A percentile compares a stretch with the other conserved stretches of the same genome.
phyloP scores from a whole-genome alignment of 2,329 filamentous ascomycete species.

The Penicillium freii region DNA sequence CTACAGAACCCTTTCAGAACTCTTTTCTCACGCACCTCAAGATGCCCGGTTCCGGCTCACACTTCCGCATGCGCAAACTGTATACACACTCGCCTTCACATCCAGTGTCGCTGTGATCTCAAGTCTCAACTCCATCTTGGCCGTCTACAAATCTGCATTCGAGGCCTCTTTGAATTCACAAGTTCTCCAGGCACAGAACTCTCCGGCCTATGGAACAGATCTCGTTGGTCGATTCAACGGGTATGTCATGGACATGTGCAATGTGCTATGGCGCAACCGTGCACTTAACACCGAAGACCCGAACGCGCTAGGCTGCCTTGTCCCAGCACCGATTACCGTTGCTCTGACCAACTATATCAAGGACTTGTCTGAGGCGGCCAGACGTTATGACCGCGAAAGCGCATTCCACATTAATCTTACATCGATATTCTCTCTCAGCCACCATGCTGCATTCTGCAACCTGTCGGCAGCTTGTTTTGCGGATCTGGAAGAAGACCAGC shows the following conservation, averaged over 20 bases:
- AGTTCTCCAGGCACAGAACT: conserved; percentile 34
- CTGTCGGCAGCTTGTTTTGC: conserved; percentile 50
- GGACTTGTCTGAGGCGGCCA: conserved; percentile 36
- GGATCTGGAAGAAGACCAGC: conserved; percentile 48
- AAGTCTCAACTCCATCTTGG: conserved; percentile 67
- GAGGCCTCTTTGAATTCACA: conserved; percentile 57
- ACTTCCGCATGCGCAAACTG: conserved; percentile 64
- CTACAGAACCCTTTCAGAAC: conserved; percentile 63
- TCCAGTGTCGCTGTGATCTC: conserved; percentile 63
- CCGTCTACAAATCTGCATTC: conserved; percentile 71
- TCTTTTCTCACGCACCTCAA: conserved; percentile 54
- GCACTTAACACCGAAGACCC: conserved; percentile 66
- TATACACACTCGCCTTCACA: conserved; percentile 70
- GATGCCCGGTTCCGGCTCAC: conserved; percentile 62
- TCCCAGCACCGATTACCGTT: conserved; percentile 48
- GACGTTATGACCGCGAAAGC: conserved; percentile 30
- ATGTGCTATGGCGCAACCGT: conserved; percentile 73
- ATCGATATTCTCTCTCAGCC: conserved; percentile 48
- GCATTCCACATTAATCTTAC: conserved; percentile 38
- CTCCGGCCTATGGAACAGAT: conserved; percentile 52
- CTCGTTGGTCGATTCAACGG: conserved; percentile 74
- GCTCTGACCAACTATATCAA: conserved; percentile 45
- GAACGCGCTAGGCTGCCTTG: conserved; percentile 57
- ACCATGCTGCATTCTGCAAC: conserved; percentile 47
- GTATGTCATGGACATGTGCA: conserved; percentile 83